phyloP scores from a whole-genome alignment of 148 eudicot species.

The Dianthus caryophyllus region DNA sequence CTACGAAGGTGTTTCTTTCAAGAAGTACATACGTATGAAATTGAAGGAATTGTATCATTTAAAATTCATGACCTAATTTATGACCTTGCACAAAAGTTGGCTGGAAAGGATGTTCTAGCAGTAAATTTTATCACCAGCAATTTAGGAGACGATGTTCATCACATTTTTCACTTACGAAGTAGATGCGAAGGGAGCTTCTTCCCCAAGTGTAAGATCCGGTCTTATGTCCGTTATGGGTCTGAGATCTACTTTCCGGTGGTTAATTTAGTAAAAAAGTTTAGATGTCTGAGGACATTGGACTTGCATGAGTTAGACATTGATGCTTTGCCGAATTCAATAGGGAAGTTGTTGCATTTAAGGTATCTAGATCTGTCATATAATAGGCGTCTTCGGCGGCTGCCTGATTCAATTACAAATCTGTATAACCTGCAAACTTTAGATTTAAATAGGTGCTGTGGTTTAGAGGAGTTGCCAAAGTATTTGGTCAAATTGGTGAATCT shows the following conservation, averaged over 20 bases:
- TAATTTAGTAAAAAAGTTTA: neutral
- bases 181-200: neutral
- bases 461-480: slow-evolving; percentile 15
- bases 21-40: neutral
- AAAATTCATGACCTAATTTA: slow-evolving; percentile 14
- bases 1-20: slow-evolving; percentile 29
- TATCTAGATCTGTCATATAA: neutral
- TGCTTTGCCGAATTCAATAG: neutral
- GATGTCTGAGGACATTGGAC: slow-evolving; percentile 3
- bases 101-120: too few relatives aligned
- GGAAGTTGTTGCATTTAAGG: slow-evolving; percentile 11
- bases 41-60: neutral
- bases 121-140: too few relatives aligned
- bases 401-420: slow-evolving; percentile 27
- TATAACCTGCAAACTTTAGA: slow-evolving; percentile 21
- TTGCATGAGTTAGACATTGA: neutral
- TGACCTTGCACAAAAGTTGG: too few relatives aligned
- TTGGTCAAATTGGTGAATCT: slow-evolving; percentile 18
- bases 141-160: too few relatives aligned
- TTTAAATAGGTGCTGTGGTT: neutral
- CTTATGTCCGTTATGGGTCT: too few relatives aligned
- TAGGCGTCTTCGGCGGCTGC: too few relatives aligned
- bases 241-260: neutral
- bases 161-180: too few relatives aligned
- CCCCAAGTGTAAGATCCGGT: too few relatives aligned